Evolutionary conservation across 2,329 filamentous ascomycete species (phyloP).

Genomic region (Hypocreales sp.): DNA sequence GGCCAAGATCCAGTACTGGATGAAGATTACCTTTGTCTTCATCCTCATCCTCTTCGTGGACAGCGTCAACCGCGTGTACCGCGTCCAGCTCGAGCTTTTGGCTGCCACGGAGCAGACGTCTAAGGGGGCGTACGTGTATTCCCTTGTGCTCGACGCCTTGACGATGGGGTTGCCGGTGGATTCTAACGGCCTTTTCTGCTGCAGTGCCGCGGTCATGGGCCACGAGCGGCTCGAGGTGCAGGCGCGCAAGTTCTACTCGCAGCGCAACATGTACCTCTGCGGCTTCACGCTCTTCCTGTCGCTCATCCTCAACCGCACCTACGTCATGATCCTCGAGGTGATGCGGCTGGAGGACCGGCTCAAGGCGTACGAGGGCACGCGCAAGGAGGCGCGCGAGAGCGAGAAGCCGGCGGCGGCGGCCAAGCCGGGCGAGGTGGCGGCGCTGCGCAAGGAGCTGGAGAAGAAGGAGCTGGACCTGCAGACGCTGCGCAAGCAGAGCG

Average conservation of each 20-base stretch:
- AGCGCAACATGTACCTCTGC: constrained; percentile 99
- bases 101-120: constrained; percentile 45
- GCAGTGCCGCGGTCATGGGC: constrained; percentile 56
- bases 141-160: too few relatives aligned
- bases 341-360: constrained; percentile 86
- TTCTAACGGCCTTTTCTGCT: too few relatives aligned
- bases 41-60: constrained; percentile 97
- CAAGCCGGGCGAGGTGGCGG: constrained; percentile 58
- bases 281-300: constrained; percentile 98
- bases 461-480: constrained; percentile 72
- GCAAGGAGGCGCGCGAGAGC: constrained; percentile 46
- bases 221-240: constrained; percentile 96
- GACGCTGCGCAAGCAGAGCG: constrained; percentile 83
- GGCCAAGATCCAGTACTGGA: constrained; percentile 88
- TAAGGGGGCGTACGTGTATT: constrained; percentile 31
- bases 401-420: constrained; percentile 59
- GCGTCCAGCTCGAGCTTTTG: constrained; percentile 79
- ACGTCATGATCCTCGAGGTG: constrained; percentile 88
- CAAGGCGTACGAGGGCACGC: constrained; percentile 54
- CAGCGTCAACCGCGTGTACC: constrained; percentile 89
- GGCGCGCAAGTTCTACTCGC: constrained; percentile 98
- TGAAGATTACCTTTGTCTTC: constrained; percentile 99
- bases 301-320: constrained; percentile 96
- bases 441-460: constrained; percentile 55
- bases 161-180: too few relatives aligned